Conservation (phyloP, 805 yeast species). For the Starmerella powellii region DNA sequence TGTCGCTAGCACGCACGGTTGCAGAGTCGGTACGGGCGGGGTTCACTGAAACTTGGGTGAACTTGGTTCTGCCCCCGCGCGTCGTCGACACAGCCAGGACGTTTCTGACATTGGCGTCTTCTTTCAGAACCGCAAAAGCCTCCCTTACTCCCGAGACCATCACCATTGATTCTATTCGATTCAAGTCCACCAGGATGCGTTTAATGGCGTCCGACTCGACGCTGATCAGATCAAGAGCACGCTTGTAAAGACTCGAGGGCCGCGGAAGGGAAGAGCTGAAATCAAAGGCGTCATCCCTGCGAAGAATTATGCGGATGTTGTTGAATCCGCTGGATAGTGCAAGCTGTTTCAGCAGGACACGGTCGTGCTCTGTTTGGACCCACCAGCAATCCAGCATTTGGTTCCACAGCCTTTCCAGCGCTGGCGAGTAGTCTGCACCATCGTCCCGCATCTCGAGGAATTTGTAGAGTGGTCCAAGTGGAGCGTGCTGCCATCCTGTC, state of each 20-base stretch:
- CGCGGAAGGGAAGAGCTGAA: conserved; percentile 38
- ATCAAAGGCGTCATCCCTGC: conserved; percentile 48
- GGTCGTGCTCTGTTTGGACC: conserved; percentile 54
- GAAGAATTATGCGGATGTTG: conserved; percentile 36
- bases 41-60: not conserved
- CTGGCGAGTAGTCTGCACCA: conserved; percentile 39
- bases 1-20: not conserved
- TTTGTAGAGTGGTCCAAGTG: conserved; percentile 74
- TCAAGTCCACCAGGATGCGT: conserved; percentile 27
- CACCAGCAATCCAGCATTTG: conserved; percentile 48
- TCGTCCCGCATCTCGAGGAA: conserved; percentile 43
- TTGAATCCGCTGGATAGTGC: conserved; percentile 21
- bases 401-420: conserved; percentile 46
- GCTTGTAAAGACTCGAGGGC: conserved; percentile 28
- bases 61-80: not conserved
- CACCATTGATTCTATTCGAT: conserved; percentile 10
- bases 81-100: not conserved
- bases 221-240: conserved; percentile 58
- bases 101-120: not conserved
- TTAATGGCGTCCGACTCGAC: conserved; percentile 14
- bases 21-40: not conserved
- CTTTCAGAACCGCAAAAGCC: not conserved
- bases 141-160: not conserved
- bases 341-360: conserved; percentile 26
- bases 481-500: conserved; percentile 30